Evolutionary conservation across 441 rosid species (phyloP).

Genomic region (Capsella rubella): DNA sequence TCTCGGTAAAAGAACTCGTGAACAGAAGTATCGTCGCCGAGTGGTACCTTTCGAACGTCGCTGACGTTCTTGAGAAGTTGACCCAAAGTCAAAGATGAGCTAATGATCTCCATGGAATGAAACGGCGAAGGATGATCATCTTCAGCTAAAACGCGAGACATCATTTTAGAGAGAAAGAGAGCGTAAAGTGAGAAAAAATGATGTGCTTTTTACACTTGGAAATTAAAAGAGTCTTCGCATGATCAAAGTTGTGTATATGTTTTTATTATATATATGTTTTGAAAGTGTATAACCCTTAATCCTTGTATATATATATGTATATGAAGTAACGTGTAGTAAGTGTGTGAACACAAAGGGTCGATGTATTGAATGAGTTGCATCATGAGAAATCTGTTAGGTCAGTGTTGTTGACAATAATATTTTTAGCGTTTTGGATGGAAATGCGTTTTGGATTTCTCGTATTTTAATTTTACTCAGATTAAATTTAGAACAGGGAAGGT

Average conservation of each 20-base stretch:
- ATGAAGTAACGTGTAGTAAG: slow-evolving; percentile 15
- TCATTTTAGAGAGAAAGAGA: slow-evolving; percentile 10
- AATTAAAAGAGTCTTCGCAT: slow-evolving; percentile 22
- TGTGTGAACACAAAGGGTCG: slow-evolving; percentile 28
- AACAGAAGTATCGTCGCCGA: slow-evolving; percentile 77
- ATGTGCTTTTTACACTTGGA: background rate
- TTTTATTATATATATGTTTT: background rate
- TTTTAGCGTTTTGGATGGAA: slow-evolving; percentile 32
- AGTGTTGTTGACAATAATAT: slow-evolving; percentile 33
- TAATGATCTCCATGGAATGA: slow-evolving; percentile 40
- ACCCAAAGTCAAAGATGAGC: slow-evolving; percentile 57
- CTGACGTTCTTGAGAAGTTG: slow-evolving; percentile 74
- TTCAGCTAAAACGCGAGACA: slow-evolving; percentile 27
- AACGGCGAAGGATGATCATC: slow-evolving; percentile 15
- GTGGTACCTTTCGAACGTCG: slow-evolving; percentile 57
- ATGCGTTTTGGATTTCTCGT: slow-evolving; percentile 29
- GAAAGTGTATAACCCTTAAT: background rate
- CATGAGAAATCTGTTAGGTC: slow-evolving; percentile 36
- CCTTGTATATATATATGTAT: slow-evolving; percentile 5
- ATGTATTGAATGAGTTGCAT: slow-evolving; percentile 11
- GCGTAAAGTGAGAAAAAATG: background rate
- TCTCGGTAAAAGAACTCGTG: slow-evolving; percentile 43
- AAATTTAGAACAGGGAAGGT: background rate
- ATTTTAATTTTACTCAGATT: background rate
- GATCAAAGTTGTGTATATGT: background rate